Evolutionary conservation across 305 asterid genomes (phyloP).

Genomic region (Petunia hybrid): DNA sequence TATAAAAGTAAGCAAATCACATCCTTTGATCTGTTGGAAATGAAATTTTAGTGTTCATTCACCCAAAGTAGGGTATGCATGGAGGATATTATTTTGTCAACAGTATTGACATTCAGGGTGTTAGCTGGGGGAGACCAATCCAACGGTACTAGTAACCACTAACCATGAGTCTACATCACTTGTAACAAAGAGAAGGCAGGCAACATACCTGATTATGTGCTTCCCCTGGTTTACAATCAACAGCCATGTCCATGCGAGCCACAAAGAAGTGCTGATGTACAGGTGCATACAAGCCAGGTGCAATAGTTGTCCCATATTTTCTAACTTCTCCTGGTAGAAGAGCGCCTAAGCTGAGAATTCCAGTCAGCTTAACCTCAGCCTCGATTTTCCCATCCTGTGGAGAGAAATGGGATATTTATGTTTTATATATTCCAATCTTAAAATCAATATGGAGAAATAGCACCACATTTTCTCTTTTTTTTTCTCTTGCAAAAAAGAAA

Average conservation of each 20-base stretch:
- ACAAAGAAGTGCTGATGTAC: constrained; percentile 49
- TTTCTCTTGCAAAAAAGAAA: neutral
- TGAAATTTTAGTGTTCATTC: neutral
- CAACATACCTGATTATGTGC: constrained; percentile 42
- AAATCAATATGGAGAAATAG: constrained; percentile 15
- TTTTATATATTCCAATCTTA: neutral
- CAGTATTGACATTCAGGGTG: neutral
- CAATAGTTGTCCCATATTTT: constrained; percentile 46
- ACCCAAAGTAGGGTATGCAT: neutral
- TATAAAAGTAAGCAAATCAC: constrained; percentile 6
- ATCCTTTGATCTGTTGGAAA: neutral
- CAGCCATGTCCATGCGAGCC: constrained; percentile 51
- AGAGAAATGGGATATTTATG: constrained; percentile 4
- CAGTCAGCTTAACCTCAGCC: constrained; percentile 47
- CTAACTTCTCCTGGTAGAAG: constrained; percentile 44
- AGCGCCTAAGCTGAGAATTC: constrained; percentile 47
- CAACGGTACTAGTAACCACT: neutral
- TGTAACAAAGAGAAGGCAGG: neutral
- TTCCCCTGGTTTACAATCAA: constrained; percentile 48
- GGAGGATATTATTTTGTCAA: constrained; percentile 11
- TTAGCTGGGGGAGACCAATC: neutral
- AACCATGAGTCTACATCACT: neutral
- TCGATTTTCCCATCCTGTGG: constrained; percentile 46
- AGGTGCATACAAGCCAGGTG: constrained; percentile 48
- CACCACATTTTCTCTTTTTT: neutral